Evolutionary conservation across 306 rosid species (phyloP), one percentile per base, ranked within the genome.

Genomic region (Boehmeria nivea): DNA sequence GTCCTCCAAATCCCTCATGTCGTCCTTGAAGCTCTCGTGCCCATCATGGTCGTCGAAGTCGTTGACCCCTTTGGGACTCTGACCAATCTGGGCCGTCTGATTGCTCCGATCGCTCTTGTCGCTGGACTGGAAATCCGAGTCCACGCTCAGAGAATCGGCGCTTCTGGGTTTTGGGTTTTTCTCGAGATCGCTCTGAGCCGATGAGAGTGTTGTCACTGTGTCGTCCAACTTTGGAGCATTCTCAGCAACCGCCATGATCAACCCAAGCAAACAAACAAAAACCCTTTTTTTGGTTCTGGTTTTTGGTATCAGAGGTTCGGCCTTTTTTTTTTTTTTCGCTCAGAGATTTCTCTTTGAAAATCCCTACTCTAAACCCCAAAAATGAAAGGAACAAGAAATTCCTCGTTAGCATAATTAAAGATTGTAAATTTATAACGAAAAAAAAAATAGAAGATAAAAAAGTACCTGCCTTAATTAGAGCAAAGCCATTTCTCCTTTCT

Each of bases 1-100:
- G n/a, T 87, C 95, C 45, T 75, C 99, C 89, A 91, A 88, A 83
- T 91, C 95, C 78, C 89, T 87, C 85, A 91, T 91, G 31, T 87
- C 93, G 17, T 73, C 69, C 59, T 86, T 83, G 60, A 64, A 86
- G 64, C 56, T 79, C 45, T 84, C 90, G 17, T 67, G 83, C 28
- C 71, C 81, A 18, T 74, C 64, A 11, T 11, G 16, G 45, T 11
- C 45, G 45, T 40, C 45, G 45, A 40, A 40, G 45, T 11, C 45
- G 40, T 80, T 84, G 15, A 80, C 72, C 68, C 91, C 87, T 65
- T 70, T 80, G 54, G 44, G 79, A 78, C 75, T 79, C 93, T 81
- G 91, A 55, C 74, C 77, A 78, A 61, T 68, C 66, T 77, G 82
- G 37, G 71, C 25, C 63, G 70, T 76, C 76, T 66, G 74, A 64